Percentiles rank a stretch among this genome's conserved stretches.
These are phyloP conservation scores for Mortierella sp. DNA, from an alignment of 371 early-diverging fungal species.

Conservation along the genomic window DNA sequence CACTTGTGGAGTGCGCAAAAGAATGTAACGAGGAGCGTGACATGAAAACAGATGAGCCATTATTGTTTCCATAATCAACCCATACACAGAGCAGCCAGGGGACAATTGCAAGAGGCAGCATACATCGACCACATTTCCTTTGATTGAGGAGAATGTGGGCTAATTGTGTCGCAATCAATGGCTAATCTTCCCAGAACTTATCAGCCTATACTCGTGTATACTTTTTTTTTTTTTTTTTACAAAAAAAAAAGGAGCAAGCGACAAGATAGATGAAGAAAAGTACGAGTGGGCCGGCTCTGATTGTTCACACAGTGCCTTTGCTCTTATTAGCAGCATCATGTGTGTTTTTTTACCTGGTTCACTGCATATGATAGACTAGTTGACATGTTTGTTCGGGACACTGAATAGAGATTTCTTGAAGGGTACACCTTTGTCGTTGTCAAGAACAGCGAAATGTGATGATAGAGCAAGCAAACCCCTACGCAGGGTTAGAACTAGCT, in stretches of 20 bases:
- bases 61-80: neutral
- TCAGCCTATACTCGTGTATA: constrained; percentile 23
- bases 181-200: constrained; percentile 1
- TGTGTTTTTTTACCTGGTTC: too few species aligned
- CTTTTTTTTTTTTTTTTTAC: too few species aligned
- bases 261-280: neutral
- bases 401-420: too few species aligned
- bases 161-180: neutral
- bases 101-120: neutral
- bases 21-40: neutral
- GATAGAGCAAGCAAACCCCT: too few species aligned
- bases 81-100: neutral
- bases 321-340: too few species aligned
- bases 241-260: neutral
- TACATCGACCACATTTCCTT: neutral
- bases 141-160: neutral
- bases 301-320: too few species aligned
- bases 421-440: too few species aligned
- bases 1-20: neutral
- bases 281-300: neutral
- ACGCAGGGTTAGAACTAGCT: too few species aligned
- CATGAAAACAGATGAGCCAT: neutral
- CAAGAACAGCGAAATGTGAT: too few species aligned
- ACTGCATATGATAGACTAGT: too few species aligned
- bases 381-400: too few species aligned